phyloP scores from a whole-genome alignment of 352 stramenopile genomes.

The Albugo candida region DNA sequence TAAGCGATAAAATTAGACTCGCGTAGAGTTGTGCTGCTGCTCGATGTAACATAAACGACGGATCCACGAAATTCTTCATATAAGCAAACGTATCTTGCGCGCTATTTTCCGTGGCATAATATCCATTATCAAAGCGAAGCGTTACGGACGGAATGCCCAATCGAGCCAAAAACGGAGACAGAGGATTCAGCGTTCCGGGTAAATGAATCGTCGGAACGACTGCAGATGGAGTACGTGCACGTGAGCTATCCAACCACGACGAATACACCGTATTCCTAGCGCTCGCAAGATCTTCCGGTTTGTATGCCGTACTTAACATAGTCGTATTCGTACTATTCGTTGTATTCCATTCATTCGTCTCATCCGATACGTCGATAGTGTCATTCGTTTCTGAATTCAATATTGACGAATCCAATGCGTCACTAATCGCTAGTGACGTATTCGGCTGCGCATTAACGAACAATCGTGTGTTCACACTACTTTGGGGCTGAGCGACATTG shows the following conservation, averaged over 20 bases:
- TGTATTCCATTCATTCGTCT: background rate
- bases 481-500: conserved; percentile 43
- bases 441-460: background rate
- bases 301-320: too few relatives aligned
- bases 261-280: conserved; percentile 21
- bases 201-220: conserved; percentile 32
- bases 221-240: conserved; percentile 13
- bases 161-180: conserved; percentile 51
- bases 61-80: conserved; percentile 58
- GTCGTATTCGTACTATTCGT: background rate
- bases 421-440: background rate
- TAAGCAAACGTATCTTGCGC: conserved; percentile 35
- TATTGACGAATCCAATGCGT: background rate
- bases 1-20: conserved; percentile 55
- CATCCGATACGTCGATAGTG: too few relatives aligned
- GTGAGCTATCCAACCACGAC: conserved; percentile 41
- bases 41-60: conserved; percentile 48
- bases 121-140: conserved; percentile 44
- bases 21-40: conserved; percentile 60
- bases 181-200: conserved; percentile 24
- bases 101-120: conserved; percentile 14
- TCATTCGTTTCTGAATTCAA: background rate
- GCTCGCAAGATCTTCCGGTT: too few relatives aligned
- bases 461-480: conserved; percentile 8
- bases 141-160: conserved; percentile 55